Evolutionary conservation across 176 grass and related monocot species (phyloP).

Genomic region (Oryza punctata): DNA sequence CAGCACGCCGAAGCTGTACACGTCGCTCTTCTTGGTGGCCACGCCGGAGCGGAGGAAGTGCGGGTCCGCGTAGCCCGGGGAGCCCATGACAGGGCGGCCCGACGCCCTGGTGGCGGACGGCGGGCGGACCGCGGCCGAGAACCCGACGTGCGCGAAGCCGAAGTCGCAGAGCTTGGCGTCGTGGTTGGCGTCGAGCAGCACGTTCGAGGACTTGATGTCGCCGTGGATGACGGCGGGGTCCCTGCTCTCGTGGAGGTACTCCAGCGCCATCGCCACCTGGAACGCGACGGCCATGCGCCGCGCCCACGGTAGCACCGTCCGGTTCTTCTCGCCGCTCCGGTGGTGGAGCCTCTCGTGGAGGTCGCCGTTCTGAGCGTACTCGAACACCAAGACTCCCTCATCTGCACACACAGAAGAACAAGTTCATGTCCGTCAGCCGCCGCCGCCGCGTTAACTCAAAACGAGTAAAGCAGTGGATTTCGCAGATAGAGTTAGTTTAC

Average conservation of each 20-base stretch:
- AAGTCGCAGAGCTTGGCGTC: slow-evolving; percentile 87
- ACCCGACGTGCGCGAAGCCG: slow-evolving; percentile 60
- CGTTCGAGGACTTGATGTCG: slow-evolving; percentile 81
- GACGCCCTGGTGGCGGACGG: neutral
- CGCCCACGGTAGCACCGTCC: slow-evolving; percentile 52
- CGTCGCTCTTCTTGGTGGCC: slow-evolving; percentile 78
- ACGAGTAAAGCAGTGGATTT: too few relatives aligned
- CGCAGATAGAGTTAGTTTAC: neutral
- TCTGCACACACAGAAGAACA: slow-evolving; percentile 30
- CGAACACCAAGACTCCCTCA: slow-evolving; percentile 64
- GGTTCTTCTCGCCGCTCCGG: neutral
- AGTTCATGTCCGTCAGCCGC: neutral
- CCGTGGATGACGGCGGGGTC: slow-evolving; percentile 79
- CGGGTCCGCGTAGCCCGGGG: slow-evolving; percentile 81
- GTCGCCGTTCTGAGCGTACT: slow-evolving; percentile 65
- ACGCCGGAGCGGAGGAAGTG: slow-evolving; percentile 76
- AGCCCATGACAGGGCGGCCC: slow-evolving; percentile 56
- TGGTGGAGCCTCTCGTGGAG: slow-evolving; percentile 63
- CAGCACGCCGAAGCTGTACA: slow-evolving; percentile 75
- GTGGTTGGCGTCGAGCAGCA: slow-evolving; percentile 55
- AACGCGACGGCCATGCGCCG: slow-evolving; percentile 66
- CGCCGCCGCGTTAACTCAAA: too few relatives aligned
- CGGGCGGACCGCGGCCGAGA: slow-evolving; percentile 55
- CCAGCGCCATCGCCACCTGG: slow-evolving; percentile 66
- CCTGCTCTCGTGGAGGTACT: slow-evolving; percentile 77